Percentiles rank a stretch among this genome's conserved stretches.
phyloP scores from a whole-genome alignment of 1,284 basidiomycete species.

The Prillingera fragicola region DNA sequence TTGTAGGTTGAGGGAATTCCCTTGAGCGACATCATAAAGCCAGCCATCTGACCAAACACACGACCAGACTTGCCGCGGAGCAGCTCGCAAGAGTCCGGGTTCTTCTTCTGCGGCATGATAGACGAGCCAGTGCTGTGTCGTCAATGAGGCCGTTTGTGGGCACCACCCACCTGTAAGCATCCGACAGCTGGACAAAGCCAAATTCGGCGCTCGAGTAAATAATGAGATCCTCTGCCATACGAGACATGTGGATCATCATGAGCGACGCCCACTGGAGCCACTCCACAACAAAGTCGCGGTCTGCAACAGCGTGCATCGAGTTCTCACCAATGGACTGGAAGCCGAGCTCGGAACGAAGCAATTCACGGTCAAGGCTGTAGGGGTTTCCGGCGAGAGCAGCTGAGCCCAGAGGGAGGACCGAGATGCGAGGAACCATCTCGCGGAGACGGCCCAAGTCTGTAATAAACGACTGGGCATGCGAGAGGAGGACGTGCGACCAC shows the following conservation, averaged over 20 bases:
- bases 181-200: conserved; percentile 86
- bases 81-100: conserved; percentile 92
- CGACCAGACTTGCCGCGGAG: conserved; percentile 92
- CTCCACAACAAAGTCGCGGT: conserved; percentile 95
- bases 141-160: not conserved
- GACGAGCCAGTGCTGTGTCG: conserved; percentile 81
- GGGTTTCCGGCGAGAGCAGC: conserved; percentile 96
- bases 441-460: conserved; percentile 81
- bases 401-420: conserved; percentile 85
- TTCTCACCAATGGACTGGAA: conserved; percentile 83
- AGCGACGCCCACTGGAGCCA: conserved; percentile 95
- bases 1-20: conserved; percentile 98
- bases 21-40: conserved; percentile 96
- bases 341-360: conserved; percentile 76
- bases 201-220: conserved; percentile 96
- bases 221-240: conserved; percentile 93
- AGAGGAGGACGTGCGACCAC: conserved; percentile 94
- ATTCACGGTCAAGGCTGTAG: conserved; percentile 83
- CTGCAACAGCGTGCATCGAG: conserved; percentile 89
- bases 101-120: conserved; percentile 99
- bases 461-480: conserved; percentile 87
- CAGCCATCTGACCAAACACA: conserved; percentile 94
- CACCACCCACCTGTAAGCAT: conserved; percentile 78
- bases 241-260: conserved; percentile 86
- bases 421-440: conserved; percentile 76